Percentiles rank a stretch among this genome's conserved stretches.
Conservation (phyloP, 306 rosid genomes). For the Cyamopsis tetragonoloba region DNA sequence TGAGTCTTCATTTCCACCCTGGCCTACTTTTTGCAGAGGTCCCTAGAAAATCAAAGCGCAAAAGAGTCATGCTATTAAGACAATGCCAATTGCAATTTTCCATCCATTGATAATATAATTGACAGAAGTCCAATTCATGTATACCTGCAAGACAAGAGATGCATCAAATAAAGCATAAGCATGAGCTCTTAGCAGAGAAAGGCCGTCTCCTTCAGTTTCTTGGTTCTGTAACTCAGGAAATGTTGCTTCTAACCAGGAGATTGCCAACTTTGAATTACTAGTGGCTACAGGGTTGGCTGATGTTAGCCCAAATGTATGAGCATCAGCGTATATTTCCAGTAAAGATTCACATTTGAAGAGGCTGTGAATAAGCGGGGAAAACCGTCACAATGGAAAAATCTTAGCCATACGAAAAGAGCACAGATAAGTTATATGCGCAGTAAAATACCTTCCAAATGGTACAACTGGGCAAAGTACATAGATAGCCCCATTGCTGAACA, state of each 20-base stretch:
- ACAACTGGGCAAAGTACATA: constrained; percentile 84
- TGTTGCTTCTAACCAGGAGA: constrained; percentile 90
- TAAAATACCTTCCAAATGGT: constrained; percentile 90
- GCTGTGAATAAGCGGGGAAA: constrained; percentile 47
- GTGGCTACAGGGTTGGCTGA: constrained; percentile 62
- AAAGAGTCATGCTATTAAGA: constrained; percentile 9
- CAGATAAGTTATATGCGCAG: not conserved
- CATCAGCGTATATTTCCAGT: constrained; percentile 72
- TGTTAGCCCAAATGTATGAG: constrained; percentile 70
- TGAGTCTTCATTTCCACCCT: constrained; percentile 49
- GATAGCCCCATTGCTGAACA: constrained; percentile 76
- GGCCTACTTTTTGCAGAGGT: constrained; percentile 70
- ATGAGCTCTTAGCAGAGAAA: constrained; percentile 49
- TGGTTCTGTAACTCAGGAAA: constrained; percentile 63
- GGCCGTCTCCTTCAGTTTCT: constrained; percentile 49
- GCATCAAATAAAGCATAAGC: constrained; percentile 84
- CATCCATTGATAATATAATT: constrained; percentile 11
- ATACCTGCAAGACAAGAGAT: constrained; percentile 84
- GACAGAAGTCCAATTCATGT: constrained; percentile 1
- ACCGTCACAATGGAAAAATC: constrained; percentile 13
- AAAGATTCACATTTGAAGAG: constrained; percentile 70
- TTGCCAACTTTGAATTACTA: constrained; percentile 74
- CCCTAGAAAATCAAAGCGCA: constrained; percentile 54
- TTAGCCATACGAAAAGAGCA: not conserved
- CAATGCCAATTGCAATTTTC: constrained; percentile 5